A percentile compares a stretch with the other conserved stretches of the same genome.
These are phyloP conservation scores for Populus tomentosa DNA, from an alignment of 441 rosid genomes.

Conservation along the genomic window DNA sequence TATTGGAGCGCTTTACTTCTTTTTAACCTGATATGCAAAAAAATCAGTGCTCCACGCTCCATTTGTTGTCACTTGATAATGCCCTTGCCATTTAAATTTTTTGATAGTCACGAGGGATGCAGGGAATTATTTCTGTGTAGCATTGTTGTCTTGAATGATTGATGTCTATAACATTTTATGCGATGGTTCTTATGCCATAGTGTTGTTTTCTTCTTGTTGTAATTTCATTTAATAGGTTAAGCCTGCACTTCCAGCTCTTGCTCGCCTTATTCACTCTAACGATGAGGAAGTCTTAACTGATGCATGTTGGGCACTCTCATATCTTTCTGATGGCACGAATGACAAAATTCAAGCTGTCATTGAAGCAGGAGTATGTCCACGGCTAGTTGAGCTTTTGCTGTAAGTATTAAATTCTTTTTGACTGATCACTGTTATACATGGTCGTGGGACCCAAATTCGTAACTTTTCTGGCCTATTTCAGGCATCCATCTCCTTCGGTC, in stretches of 20 bases:
- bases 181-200: neutral
- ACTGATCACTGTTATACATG: neutral
- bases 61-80: neutral
- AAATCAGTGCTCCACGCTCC: neutral
- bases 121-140: neutral
- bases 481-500: conserved; percentile 80
- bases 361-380: conserved; percentile 62
- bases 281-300: conserved; percentile 91
- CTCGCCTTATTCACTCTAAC: conserved; percentile 57
- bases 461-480: conserved; percentile 17
- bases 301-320: conserved; percentile 91
- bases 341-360: conserved; percentile 86
- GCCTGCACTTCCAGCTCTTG: conserved; percentile 80
- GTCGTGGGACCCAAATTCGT: neutral
- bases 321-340: conserved; percentile 88
- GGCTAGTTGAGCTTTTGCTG: conserved; percentile 26
- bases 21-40: neutral
- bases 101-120: neutral
- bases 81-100: neutral
- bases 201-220: neutral
- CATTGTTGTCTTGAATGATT: neutral
- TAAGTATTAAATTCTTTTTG: conserved; percentile 27
- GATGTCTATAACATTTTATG: neutral
- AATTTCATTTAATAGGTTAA: conserved; percentile 42
- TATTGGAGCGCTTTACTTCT: neutral